Percentiles rank a stretch among this genome's conserved stretches.
These are phyloP conservation scores for Ogataea nitratoaversa DNA, from an alignment of 805 yeast genomes.

Conservation along the genomic window DNA sequence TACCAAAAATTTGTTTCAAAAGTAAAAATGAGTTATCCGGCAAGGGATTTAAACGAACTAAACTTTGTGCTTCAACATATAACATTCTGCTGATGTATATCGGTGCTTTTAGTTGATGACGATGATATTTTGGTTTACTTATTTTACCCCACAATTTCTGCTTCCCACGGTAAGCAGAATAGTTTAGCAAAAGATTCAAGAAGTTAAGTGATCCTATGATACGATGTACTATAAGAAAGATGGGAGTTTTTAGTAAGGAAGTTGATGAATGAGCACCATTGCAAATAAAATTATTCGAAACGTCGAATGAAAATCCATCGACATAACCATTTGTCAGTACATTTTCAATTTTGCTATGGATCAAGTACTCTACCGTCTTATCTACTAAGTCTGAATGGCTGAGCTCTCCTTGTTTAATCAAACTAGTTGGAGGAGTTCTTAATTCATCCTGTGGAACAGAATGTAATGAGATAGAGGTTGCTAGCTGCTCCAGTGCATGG, in stretches of 20 bases:
- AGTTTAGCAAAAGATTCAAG: constrained; percentile 34
- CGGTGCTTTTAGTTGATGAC: background rate
- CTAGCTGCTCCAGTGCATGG: constrained; percentile 1
- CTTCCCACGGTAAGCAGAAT: constrained; percentile 27
- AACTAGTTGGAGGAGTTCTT: background rate
- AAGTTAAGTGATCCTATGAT: constrained; percentile 39
- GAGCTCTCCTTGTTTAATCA: background rate
- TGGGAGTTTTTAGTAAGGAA: constrained; percentile 36
- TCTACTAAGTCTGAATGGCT: constrained; percentile 38
- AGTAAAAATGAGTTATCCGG: constrained; percentile 11
- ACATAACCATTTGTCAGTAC: constrained; percentile 41
- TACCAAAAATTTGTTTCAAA: constrained; percentile 8
- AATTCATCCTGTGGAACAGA: background rate
- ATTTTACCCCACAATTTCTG: constrained; percentile 23
- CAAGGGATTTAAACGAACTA: constrained; percentile 20
- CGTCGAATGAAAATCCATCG: constrained; percentile 26
- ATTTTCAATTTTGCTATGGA: constrained; percentile 31
- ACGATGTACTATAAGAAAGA: constrained; percentile 41
- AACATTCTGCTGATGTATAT: constrained; percentile 21
- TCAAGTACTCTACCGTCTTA: constrained; percentile 32
- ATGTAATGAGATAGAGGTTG: background rate
- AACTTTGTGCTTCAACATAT: constrained; percentile 18
- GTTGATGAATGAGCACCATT: constrained; percentile 35
- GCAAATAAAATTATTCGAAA: constrained; percentile 29
- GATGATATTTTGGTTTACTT: constrained; percentile 1